A percentile compares a stretch with the other conserved stretches of the same genome.
These are phyloP conservation scores for Echium plantagineum DNA, from an alignment of 257 asterid genomes.

Conservation along the genomic window DNA sequence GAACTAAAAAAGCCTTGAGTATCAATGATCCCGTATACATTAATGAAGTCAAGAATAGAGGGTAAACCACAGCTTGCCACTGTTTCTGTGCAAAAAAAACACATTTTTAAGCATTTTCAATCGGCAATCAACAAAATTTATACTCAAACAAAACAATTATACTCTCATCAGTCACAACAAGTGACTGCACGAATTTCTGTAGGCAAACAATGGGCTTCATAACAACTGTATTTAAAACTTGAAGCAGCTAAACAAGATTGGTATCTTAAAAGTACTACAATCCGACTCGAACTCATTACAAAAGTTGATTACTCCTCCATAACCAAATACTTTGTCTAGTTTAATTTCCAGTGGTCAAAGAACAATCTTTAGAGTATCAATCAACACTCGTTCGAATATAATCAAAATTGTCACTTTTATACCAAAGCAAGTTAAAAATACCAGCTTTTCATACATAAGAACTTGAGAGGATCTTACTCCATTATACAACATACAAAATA, in stretches of 20 bases:
- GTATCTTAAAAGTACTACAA: no score
- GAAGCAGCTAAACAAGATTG: background rate
- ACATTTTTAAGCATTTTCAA: constrained; percentile 48
- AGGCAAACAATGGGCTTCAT: background rate
- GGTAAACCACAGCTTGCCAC: constrained; percentile 84
- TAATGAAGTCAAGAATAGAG: constrained; percentile 69
- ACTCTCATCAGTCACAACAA: background rate
- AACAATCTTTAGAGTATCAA: no score
- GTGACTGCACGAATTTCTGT: background rate
- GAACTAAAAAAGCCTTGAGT: constrained; percentile 28
- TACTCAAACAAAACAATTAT: constrained; percentile 23
- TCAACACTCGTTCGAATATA: no score
- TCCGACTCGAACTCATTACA: no score
- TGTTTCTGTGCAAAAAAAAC: constrained; percentile 51
- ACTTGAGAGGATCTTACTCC: no score
- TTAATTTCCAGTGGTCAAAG: no score
- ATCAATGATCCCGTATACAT: constrained; percentile 72
- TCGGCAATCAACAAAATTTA: constrained; percentile 38
- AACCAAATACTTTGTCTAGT: no score
- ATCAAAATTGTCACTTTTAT: no score
- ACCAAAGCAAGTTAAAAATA: no score
- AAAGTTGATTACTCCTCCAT: no score
- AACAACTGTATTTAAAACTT: background rate
- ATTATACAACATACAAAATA: no score
- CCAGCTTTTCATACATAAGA: no score